Conservation (phyloP, 2,329 filamentous ascomycete genomes). For the Capronia americana region DNA sequence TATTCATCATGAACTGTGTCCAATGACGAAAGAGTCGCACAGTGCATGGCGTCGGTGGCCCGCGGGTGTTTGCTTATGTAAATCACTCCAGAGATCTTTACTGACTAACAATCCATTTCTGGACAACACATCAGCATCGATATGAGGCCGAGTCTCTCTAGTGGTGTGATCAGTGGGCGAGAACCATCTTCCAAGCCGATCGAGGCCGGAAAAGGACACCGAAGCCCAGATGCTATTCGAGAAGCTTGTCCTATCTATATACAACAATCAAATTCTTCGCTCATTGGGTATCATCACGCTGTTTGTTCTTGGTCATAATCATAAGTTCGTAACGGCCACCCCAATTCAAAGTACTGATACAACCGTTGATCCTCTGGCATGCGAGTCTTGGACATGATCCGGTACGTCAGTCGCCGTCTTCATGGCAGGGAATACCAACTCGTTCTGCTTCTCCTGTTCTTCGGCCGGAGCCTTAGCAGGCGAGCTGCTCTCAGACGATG, state of each 20-base stretch:
- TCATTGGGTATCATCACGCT: constrained; percentile 12
- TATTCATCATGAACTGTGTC: background rate
- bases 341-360: constrained; percentile 2
- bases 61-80: background rate
- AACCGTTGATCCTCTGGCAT: background rate
- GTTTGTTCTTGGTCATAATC: constrained; percentile 6
- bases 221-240: background rate
- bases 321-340: background rate
- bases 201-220: background rate
- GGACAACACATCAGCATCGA: background rate
- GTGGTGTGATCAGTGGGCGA: background rate
- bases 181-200: background rate
- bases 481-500: constrained; percentile 17
- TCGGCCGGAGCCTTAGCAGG: background rate
- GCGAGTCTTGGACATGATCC: background rate
- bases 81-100: background rate
- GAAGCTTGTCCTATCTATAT: background rate
- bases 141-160: background rate
- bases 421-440: background rate
- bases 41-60: background rate
- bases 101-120: background rate
- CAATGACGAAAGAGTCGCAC: background rate
- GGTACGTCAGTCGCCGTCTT: constrained; percentile 6
- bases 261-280: constrained; percentile 5
- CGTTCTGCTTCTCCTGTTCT: background rate